A percentile compares a stretch with the other conserved stretches of the same genome.
Evolutionary conservation across 1,284 basidiomycete genomes (phyloP).

Genomic region (Melampsora occidentalis): DNA sequence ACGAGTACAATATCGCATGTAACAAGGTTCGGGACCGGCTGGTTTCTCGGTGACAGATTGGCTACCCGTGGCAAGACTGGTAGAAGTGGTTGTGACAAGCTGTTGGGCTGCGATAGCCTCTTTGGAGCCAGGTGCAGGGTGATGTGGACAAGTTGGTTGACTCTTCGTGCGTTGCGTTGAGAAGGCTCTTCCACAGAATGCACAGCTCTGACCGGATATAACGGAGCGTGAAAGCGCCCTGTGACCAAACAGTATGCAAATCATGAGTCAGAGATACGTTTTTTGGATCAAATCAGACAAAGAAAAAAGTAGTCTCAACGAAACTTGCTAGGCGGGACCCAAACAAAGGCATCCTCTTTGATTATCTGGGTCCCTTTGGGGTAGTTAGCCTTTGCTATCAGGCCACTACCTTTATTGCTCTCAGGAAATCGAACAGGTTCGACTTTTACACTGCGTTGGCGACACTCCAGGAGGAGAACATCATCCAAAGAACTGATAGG

Average conservation of each 20-base stretch:
- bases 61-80: constrained; percentile 13
- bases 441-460: constrained; percentile 31
- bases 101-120: constrained; percentile 43
- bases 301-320: constrained; percentile 7
- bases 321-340: constrained; percentile 35
- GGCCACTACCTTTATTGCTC: constrained; percentile 39
- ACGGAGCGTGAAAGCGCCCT: constrained; percentile 20
- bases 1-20: constrained; percentile 42
- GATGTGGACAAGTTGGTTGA: constrained; percentile 39
- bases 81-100: constrained; percentile 32
- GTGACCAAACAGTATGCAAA: neutral
- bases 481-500: constrained; percentile 40
- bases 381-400: constrained; percentile 37
- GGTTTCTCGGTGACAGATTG: constrained; percentile 41
- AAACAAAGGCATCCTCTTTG: constrained; percentile 42
- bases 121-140: constrained; percentile 43
- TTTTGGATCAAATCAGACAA: neutral
- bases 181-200: constrained; percentile 40
- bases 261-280: neutral
- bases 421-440: constrained; percentile 41
- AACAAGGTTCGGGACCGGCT: constrained; percentile 42
- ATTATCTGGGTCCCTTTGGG: constrained; percentile 37
- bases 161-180: constrained; percentile 32
- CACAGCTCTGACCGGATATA: constrained; percentile 36
- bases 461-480: constrained; percentile 36